These are phyloP conservation scores for Rasamsonia emersonii DNA, from an alignment of 2,329 filamentous ascomycete genomes.

Conservation along the genomic window DNA sequence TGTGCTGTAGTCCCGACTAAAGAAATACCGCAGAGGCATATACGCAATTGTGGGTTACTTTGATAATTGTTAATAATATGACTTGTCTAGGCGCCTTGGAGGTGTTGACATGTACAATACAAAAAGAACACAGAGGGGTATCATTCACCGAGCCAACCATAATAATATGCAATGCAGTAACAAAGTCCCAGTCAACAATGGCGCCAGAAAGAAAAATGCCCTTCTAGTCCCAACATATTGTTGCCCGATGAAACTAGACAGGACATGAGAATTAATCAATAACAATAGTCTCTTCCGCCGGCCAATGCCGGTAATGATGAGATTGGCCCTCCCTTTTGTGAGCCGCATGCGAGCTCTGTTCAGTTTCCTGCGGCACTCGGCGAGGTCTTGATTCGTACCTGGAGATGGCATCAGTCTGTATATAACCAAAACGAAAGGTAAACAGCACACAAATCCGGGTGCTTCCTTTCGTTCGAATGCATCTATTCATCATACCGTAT, in stretches of 20 bases:
- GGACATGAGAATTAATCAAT: constrained; percentile 13
- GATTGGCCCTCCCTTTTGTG: constrained; percentile 15
- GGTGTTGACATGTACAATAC: too few relatives aligned
- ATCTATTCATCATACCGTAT: constrained; percentile 16
- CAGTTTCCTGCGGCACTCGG: constrained; percentile 11
- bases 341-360: constrained; percentile 17
- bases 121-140: too few relatives aligned
- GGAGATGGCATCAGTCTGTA: background rate
- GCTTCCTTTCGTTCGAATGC: constrained; percentile 6
- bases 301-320: constrained; percentile 11
- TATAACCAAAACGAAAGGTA: too few relatives aligned
- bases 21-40: too few relatives aligned
- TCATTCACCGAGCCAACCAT: background rate
- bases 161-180: background rate
- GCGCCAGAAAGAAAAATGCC: background rate
- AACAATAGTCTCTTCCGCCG: constrained; percentile 16
- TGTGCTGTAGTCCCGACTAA: too few relatives aligned
- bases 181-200: background rate
- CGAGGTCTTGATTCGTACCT: constrained; percentile 6
- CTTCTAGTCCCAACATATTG: background rate
- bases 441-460: background rate
- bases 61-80: too few relatives aligned
- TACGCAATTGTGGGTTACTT: too few relatives aligned
- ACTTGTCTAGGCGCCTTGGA: too few relatives aligned
- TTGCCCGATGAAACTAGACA: background rate